Base-by-base conservation (phyloP, 768 basidiomycete genomes). In the Cystofilobasidium capitatum region DNA sequence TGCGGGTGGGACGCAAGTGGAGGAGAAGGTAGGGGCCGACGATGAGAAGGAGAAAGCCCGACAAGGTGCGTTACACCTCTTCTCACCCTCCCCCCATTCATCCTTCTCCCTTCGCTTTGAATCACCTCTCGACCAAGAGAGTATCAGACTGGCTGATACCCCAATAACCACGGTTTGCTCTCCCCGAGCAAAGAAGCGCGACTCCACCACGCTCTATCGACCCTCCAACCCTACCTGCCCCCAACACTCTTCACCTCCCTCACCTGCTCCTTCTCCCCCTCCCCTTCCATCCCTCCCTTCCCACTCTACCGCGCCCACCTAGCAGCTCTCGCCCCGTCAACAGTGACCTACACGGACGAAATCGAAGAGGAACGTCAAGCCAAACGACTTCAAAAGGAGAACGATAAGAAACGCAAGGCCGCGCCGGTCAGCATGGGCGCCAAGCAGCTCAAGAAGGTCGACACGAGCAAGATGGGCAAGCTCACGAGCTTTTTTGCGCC, bases 11-110 rank as follows among this genome's bases (percentile, higher is more conserved):
- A 47, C 37, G 58, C 39, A 39, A 40, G n/a, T 40, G 51, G 33
- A 58, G 64, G 35, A 58, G 31, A 39, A 22, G 59, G 26, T 35
- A 29, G 49, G 31, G 37, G 31, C n/a, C 4, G 37, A 16, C 33
- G 51, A 51, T 31, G 29, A 64, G 58, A 33, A 58, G 57, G 36
- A 59, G 35, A 26, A 47, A 29, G 64, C 29, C 24, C n/a, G 59
- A 35, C 45, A 58, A 45, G 65, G 65, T 66, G 31, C 47, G 65
- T n/a, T n/a, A n/a, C n/a, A n/a, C n/a, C n/a, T n/a, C n/a, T n/a
- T n/a, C n/a, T n/a, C n/a, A n/a, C n/a, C n/a, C n/a, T 66, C 17
- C n/a, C 40, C 33, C 6, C n/a, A 2, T 29, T 14, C 13, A n/a
- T 14, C 20, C 5, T 31, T 26, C 29, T 3, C 10, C 29, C 17